Conservation (phyloP, 208 protist species). For the Leishmania tarentolae region DNA sequence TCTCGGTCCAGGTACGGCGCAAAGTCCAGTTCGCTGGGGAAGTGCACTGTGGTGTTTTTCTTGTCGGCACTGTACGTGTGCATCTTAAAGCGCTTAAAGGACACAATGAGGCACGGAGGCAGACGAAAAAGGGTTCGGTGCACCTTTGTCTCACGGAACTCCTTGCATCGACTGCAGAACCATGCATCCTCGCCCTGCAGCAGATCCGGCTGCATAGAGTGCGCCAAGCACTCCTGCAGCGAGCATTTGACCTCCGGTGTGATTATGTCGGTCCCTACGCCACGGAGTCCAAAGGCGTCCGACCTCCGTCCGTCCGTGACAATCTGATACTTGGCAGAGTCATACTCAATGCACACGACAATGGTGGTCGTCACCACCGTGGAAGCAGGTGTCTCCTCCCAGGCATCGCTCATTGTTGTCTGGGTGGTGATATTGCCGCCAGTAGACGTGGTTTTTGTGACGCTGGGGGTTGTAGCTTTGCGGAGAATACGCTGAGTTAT, state of each 20-base stretch:
- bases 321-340: slow-evolving; percentile 8
- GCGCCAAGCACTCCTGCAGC: slow-evolving; percentile 44
- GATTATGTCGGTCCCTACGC: neutral
- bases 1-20: slow-evolving; percentile 60
- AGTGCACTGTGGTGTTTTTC: slow-evolving; percentile 68
- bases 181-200: slow-evolving; percentile 66
- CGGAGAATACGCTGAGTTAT: slow-evolving; percentile 20
- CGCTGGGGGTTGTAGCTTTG: neutral
- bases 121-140: slow-evolving; percentile 69
- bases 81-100: slow-evolving; percentile 82
- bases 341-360: slow-evolving; percentile 28
- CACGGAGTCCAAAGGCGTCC: neutral
- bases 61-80: slow-evolving; percentile 62
- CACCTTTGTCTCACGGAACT: slow-evolving; percentile 53
- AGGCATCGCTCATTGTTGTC: neutral
- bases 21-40: slow-evolving; percentile 60
- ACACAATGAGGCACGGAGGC: slow-evolving; percentile 75
- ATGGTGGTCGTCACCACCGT: slow-evolving; percentile 8
- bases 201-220: slow-evolving; percentile 51
- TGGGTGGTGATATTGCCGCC: neutral
- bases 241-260: slow-evolving; percentile 39
- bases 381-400: neutral
- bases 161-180: slow-evolving; percentile 77
- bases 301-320: neutral
- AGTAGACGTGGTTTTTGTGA: neutral